Evolutionary conservation across 306 rosid species (phyloP).

Genomic region (Malus sieversii): DNA sequence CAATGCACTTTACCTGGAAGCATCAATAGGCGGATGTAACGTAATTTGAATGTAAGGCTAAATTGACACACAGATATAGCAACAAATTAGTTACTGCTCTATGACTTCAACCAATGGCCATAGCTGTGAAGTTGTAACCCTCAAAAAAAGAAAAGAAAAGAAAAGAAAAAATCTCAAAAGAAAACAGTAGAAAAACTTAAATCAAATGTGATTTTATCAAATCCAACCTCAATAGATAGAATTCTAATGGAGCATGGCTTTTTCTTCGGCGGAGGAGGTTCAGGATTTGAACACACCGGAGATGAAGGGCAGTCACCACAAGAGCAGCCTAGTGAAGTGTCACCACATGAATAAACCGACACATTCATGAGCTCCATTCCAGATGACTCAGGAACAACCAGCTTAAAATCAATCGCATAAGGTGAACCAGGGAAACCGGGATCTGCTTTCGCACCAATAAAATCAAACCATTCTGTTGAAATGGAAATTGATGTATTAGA

Average conservation of each 20-base stretch:
- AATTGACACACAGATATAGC: background rate
- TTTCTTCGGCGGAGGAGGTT: slow-evolving; percentile 63
- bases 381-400: slow-evolving; percentile 39
- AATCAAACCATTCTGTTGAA: slow-evolving; percentile 76
- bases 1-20: slow-evolving; percentile 76
- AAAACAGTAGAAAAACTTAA: background rate
- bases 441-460: slow-evolving; percentile 68
- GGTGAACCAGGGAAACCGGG: slow-evolving; percentile 93
- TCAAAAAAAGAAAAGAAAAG: background rate
- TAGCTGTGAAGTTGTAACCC: background rate
- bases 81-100: background rate
- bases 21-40: slow-evolving; percentile 20
- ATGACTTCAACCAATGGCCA: slow-evolving; percentile 6
- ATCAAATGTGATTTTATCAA: slow-evolving; percentile 6
- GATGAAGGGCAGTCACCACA: slow-evolving; percentile 95
- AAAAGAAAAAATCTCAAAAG: background rate
- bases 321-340: slow-evolving; percentile 93
- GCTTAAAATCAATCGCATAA: slow-evolving; percentile 62
- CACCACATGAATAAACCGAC: slow-evolving; percentile 70
- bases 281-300: slow-evolving; percentile 53
- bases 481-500: slow-evolving; percentile 26
- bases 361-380: slow-evolving; percentile 74
- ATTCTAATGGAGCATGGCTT: slow-evolving; percentile 60
- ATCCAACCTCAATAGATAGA: slow-evolving; percentile 66
- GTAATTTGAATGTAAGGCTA: slow-evolving; percentile 12